Base-by-base conservation (phyloP, 2,329 filamentous ascomycete genomes). In the Rachicladosporium sp. region DNA sequence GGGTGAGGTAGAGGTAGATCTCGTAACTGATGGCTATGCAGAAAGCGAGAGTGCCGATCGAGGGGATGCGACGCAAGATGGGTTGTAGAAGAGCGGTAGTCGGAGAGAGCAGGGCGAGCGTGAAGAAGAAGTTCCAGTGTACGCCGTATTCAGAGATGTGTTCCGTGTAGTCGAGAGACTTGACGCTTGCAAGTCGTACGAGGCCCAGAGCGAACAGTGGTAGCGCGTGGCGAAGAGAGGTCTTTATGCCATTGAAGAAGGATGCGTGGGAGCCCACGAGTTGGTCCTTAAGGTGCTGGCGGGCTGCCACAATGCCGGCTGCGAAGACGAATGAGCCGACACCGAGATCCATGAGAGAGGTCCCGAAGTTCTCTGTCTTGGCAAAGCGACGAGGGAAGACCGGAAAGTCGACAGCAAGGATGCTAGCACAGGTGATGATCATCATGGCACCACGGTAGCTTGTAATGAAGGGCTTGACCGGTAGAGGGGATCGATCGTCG, bases 91-190 rank as follows among this genome's bases (percentile, higher is more conserved):
- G 59, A 21, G 89, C 87, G 38, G 93, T 78, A 53, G 93, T 93
- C 1, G 88, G 88, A 1, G 89, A 86, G 15, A 98, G 66, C 35
- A 95, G 74, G 4, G 79, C 88, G 8, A 98, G 70, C 0, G 91
- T 98, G 64, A 96, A 96, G 71, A 98, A 98, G 62, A 98, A 98
- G 61, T 98, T 98, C 91, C 91, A 98, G 61, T 98, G 91, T 7
- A 98, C 85, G 33, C 91, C 91, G 56, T 98, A 98, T 58, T 98
- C 91, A 10, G 85, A 87, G 43, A 95, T 86, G 65, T 98, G 91
- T 60, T 98, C 91, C 3, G 88, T 88, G 57, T 98, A 98, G 57
- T 96, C 87, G 23, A 95, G 68, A 5, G 85, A 84, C 64, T 98
- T 98, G 56, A 96, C 88, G 51, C 80, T 93, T 49, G 86, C 76